Base-by-base conservation (phyloP, 495 filamentous ascomycete genomes). In the Talaromyces borbonicus region DNA sequence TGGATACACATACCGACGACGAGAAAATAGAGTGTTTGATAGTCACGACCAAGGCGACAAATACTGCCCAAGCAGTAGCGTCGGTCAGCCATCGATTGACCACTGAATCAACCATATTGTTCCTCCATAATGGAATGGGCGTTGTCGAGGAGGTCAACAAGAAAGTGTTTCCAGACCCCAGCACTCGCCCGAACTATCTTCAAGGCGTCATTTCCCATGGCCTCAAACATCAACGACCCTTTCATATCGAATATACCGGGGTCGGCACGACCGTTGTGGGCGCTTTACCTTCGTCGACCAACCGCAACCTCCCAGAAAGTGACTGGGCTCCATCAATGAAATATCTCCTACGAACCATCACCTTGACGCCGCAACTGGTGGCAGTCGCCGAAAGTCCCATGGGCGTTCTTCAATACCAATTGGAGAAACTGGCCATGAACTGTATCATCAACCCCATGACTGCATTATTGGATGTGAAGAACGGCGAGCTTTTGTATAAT, bases 101-200 rank as follows among this genome's bases (percentile, higher is more conserved):
- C 25, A 63, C 69, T 3, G 65, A 76, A 11, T 87, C 87, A 2
- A 90, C 89, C 0, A 73, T 98, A 24, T 72, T 84, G 30, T 77
- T 98, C 18, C 55, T 94, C 4, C 84, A 93, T 43, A 85, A 90
- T 38, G 89, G 87, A 4, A 76, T 97, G 67, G 90, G 90, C 2
- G 59, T 83, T 2, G 63, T 88, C 22, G 86, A 95, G n/a, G 69
- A 74, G 27, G 63, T 95, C 15, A 85, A 85, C 50, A 52, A 72
- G 8, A 46, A 64, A 1, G 53, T 90, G 9, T 98, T 94, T 54
- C 72, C 77, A 0, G 70, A 87, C 53, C 70, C 75, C 1, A 48
- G 53, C 4, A 62, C 53, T 0, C 75, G 88, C 18, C 92, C 92
- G 1, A 71, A 77, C 32, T 95, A 89, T 52, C 69, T 95, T 33